phyloP scores from a whole-genome alignment of 2,329 filamentous ascomycete genomes.

The Fusarium gaditjirri region DNA sequence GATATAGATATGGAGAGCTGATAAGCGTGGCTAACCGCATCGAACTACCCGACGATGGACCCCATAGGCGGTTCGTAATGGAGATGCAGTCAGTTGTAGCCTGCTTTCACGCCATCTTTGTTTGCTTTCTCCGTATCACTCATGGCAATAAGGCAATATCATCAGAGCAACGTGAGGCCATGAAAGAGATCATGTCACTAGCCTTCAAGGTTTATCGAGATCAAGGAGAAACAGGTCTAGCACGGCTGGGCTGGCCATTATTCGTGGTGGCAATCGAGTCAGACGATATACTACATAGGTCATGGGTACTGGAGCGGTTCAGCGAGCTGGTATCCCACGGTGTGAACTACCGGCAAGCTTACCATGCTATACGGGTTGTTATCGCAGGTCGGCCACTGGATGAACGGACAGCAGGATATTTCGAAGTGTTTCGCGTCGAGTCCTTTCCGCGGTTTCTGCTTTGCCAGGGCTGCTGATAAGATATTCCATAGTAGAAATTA shows the following conservation, averaged over 20 bases:
- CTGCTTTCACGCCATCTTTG: not conserved
- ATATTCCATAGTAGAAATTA: too few relatives aligned
- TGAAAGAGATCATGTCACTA: not conserved
- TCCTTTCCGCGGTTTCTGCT: not conserved
- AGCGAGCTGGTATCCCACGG: not conserved
- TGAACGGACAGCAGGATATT: not conserved
- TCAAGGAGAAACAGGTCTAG: not conserved
- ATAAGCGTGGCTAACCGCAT: not conserved
- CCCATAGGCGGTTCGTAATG: not conserved
- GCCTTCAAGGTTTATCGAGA: not conserved
- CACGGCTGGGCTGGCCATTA: not conserved
- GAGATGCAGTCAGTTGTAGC: not conserved
- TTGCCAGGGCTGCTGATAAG: not conserved
- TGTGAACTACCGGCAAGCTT: not conserved
- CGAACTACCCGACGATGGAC: not conserved
- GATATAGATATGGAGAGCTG: not conserved
- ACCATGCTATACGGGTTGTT: not conserved
- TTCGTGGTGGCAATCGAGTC: not conserved
- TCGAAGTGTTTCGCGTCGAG: not conserved
- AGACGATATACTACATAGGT: not conserved
- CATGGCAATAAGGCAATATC: not conserved
- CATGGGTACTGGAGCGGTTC: not conserved
- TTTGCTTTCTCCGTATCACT: not conserved
- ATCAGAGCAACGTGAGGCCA: not conserved
- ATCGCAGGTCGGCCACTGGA: not conserved